Base-by-base conservation (phyloP, 306 rosid genomes). In the Cicer cuneatum region DNA sequence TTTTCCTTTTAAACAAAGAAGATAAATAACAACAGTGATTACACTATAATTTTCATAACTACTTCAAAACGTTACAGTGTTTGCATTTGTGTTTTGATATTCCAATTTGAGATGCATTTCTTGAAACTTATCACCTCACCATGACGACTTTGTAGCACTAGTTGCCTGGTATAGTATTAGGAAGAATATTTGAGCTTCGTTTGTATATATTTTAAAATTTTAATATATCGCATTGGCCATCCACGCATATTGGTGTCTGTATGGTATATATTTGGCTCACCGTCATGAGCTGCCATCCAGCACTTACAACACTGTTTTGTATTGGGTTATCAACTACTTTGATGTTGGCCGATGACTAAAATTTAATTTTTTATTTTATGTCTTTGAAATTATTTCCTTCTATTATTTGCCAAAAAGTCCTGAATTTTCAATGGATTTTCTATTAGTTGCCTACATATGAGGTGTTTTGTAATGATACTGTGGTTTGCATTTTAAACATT, bases 391-490 rank as follows among this genome's bases (percentile, higher is more conserved):
- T 61, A n/a, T 37, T 61, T 37, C 69, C 10, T 63, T 21, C 5
- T 39, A 39, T 39, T 14, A 40, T 10, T 4, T 16, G 29, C 13
- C 9, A 39, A 14, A 10, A 63, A 72, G 41, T 12, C 66, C 14
- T 42, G 52, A 16, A 16, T 37, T 51, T 48, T 67, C 48, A 54
- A 41, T 66, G 16, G 41, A 46, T 80, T 80, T 70, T 43, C 24
- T 68, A 8, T 56, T 62, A 52, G 13, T 59, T 72, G 29, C 49
- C 60, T 16, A 45, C 49, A 5, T 45, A 40, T 40, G 52, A 42
- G 60, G 35, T 75, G 42, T 61, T 65, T 69, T 8, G 39, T 19
- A 41, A 66, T 75, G 62, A 62, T 53, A 37, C 69, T 51, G 72
- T 52, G 10, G 24, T 75, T 5, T 58, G 14, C 69, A 43, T 43